Conservation (phyloP, 805 yeast species). For the Candida koratica region DNA sequence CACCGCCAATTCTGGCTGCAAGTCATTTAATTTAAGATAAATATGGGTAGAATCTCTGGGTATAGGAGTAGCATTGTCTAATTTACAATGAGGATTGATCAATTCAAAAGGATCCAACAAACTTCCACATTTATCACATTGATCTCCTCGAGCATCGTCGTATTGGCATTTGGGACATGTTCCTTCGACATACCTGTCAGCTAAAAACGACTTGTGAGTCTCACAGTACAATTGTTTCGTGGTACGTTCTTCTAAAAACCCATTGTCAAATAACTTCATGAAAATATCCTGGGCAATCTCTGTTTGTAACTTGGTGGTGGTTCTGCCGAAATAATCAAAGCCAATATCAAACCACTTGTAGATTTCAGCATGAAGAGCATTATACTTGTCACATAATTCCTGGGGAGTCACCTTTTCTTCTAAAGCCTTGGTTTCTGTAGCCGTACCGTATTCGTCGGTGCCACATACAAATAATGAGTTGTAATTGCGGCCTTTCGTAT, state of each 20-base stretch:
- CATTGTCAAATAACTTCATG: conserved; percentile 68
- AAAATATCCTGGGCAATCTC: conserved; percentile 94
- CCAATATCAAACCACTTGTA: conserved; percentile 97
- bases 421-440: conserved; percentile 96
- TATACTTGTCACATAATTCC: conserved; percentile 87
- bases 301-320: conserved; percentile 88
- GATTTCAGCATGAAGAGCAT: conserved; percentile 78
- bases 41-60: conserved; percentile 81
- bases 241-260: conserved; percentile 77
- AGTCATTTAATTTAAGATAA: conserved; percentile 75
- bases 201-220: conserved; percentile 83
- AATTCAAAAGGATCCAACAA: conserved; percentile 89
- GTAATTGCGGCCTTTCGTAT: conserved; percentile 81
- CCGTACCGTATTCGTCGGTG: conserved; percentile 99
- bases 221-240: conserved; percentile 91
- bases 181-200: conserved; percentile 97
- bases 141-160: conserved; percentile 98
- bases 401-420: conserved; percentile 89
- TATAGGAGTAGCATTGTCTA: conserved; percentile 79
- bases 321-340: conserved; percentile 94
- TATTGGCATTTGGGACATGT: conserved; percentile 92
- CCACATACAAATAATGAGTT: conserved; percentile 89
- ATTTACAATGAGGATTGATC: conserved; percentile 91
- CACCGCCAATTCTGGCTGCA: conserved; percentile 66
- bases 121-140: conserved; percentile 94